Evolutionary conservation across 495 filamentous ascomycete genomes (phyloP), one percentile per base, ranked within the genome.

Genomic region (Neurospora tetraspora): DNA sequence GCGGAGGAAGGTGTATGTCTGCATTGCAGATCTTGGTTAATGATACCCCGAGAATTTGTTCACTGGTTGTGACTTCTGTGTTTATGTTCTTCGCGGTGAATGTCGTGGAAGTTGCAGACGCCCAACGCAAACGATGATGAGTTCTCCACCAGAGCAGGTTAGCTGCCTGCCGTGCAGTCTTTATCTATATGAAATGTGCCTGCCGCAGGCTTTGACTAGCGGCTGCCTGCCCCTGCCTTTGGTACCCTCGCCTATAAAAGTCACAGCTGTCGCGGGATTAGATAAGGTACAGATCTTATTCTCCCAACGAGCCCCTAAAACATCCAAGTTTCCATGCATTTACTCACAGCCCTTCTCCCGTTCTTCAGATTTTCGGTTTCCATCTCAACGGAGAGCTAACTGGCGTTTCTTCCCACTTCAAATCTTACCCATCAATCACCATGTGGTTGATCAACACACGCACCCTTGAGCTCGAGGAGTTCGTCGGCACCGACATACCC

Each of bases 381-480:
- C 1, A 23, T 9, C 9, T 47, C n/a, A 20, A 47, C 43, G n/a
- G 43, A n/a, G 43, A 47, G n/a, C 43, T 20, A 20, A 45, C n/a
- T 1, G 18, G 18, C 43, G 9, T 47, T 47, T 20, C n/a, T 47
- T 47, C 2, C 11, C 9, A 47, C 9, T 11, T 11, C 20, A 27
- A 12, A 27, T 7, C 23, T 12, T 27, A 23, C 47, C 47, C 47
- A 14, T 27, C 20, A 31, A 27, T 31, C 11, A 61, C 2, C 53
- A 85, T 83, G 83, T 77, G 82, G 37, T 75, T 85, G 10, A 71
- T 85, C 70, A 81, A 84, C 53, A 76, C 79, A 34, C 73, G 72
- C 8, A 82, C 78, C 14, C 74, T 81, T 20, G 75, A 76, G 69
- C 70, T 85, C 23, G 75, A 81, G 23, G 76, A 80, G 31, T 84